Evolutionary conservation across 768 basidiomycete genomes (phyloP).

Genomic region (Clavulina sp.): DNA sequence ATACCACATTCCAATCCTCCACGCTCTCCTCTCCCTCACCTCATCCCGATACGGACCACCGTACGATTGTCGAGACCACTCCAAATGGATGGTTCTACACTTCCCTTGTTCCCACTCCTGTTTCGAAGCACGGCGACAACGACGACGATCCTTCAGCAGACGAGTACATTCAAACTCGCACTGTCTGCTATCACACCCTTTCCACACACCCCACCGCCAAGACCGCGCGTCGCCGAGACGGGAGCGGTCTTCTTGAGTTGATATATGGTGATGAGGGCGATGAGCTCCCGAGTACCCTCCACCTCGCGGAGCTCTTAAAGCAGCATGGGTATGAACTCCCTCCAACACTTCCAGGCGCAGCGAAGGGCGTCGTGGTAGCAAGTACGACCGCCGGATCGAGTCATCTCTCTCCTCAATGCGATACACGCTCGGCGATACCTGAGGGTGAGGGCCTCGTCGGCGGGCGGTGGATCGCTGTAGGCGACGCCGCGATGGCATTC

Average conservation of each 20-base stretch:
- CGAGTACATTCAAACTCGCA: constrained; percentile 16
- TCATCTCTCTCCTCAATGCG: too few relatives aligned
- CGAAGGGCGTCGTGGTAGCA: constrained; percentile 12
- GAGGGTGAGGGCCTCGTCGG: constrained; percentile 13
- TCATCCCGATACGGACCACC: constrained; percentile 17
- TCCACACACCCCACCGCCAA: constrained; percentile 14
- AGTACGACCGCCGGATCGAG: constrained; percentile 22
- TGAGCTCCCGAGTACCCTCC: too few relatives aligned
- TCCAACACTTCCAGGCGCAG: too few relatives aligned
- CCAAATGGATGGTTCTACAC: constrained; percentile 23
- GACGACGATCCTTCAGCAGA: too few relatives aligned
- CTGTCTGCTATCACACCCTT: constrained; percentile 22
- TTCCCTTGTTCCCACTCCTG: constrained; percentile 17
- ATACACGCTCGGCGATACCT: constrained; percentile 16
- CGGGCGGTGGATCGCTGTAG: constrained; percentile 20
- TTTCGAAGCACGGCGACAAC: too few relatives aligned
- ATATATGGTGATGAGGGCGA: too few relatives aligned
- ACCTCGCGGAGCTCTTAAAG: too few relatives aligned
- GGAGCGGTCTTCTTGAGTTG: too few relatives aligned
- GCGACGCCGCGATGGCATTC: constrained; percentile 24
- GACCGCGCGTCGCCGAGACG: constrained; percentile 15
- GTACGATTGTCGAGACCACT: constrained; percentile 23
- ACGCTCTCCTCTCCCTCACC: too few relatives aligned
- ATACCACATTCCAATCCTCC: constrained; percentile 15
- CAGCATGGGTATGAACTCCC: too few relatives aligned